These are phyloP conservation scores for Lactifluus piperatus DNA, from an alignment of 768 basidiomycete species.

Conservation along the genomic window DNA sequence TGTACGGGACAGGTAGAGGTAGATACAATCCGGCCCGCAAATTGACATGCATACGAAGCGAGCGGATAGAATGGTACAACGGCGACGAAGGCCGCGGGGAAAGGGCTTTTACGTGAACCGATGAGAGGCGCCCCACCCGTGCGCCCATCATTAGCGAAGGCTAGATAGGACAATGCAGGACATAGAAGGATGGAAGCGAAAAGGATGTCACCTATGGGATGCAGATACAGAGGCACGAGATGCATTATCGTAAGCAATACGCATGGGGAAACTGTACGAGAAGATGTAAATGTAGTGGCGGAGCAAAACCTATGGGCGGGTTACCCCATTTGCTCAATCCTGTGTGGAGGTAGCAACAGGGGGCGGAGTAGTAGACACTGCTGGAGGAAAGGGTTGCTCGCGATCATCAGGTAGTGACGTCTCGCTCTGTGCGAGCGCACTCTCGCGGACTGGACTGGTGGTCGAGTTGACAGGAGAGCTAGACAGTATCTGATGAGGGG, in stretches of 20 bases:
- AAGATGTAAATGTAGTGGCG: neutral
- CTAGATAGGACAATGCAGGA: neutral
- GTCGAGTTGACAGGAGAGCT: constrained; percentile 16
- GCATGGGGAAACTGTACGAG: constrained; percentile 2
- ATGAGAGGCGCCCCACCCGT: neutral
- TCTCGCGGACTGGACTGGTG: constrained; percentile 20
- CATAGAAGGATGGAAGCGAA: constrained; percentile 1
- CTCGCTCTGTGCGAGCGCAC: constrained; percentile 12
- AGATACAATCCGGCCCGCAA: constrained; percentile 18
- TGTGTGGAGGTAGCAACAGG: constrained; percentile 3
- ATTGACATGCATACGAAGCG: constrained; percentile 7
- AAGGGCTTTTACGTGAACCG: neutral
- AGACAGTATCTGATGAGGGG: constrained; percentile 29
- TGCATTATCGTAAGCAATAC: constrained; percentile 16
- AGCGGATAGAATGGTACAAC: constrained; percentile 17
- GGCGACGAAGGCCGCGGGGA: constrained; percentile 1
- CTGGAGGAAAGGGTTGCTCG: constrained; percentile 4
- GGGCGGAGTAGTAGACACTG: constrained; percentile 1
- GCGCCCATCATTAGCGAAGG: constrained; percentile 5
- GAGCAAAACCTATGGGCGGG: constrained; percentile 1
- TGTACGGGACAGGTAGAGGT: neutral
- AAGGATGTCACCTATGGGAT: constrained; percentile 7
- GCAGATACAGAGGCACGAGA: constrained; percentile 9
- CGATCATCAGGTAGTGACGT: neutral
- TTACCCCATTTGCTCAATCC: constrained; percentile 12